Evolutionary conservation across 768 basidiomycete species (phyloP).

Genomic region (Zangia roseola): DNA sequence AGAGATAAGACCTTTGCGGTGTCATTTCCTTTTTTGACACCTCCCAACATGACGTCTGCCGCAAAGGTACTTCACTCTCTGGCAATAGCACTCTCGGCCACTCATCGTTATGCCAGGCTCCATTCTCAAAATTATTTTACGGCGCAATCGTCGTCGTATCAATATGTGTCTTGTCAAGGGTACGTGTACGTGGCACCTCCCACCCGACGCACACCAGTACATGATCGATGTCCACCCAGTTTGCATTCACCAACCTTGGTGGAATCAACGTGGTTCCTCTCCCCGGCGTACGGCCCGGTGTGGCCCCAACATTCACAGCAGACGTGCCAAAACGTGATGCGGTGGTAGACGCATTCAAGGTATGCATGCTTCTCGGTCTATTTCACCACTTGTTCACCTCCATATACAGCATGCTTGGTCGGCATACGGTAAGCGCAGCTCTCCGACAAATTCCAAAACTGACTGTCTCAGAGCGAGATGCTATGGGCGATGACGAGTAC

Average conservation of each 20-base stretch:
- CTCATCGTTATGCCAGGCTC: conserved; percentile 5
- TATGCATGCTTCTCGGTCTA: conserved; percentile 32
- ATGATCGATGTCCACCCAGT: conserved; percentile 14
- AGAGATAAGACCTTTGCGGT: no score
- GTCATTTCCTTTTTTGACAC: conserved; percentile 16
- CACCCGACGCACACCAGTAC: no score
- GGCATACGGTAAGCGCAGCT: conserved; percentile 64
- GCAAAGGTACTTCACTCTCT: conserved; percentile 13
- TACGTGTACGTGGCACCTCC: neutral
- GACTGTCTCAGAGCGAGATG: conserved; percentile 65
- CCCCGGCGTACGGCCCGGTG: conserved; percentile 19
- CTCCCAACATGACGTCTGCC: neutral
- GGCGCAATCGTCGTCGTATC: conserved; percentile 6
- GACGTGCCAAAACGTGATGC: conserved; percentile 68
- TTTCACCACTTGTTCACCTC: conserved; percentile 7
- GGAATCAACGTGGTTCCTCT: conserved; percentile 4
- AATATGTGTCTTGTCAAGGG: conserved; percentile 20
- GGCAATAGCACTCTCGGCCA: neutral
- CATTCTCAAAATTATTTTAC: conserved; percentile 8
- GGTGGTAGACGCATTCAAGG: conserved; percentile 77
- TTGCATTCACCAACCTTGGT: conserved; percentile 8
- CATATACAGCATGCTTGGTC: conserved; percentile 73
- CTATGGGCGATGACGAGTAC: conserved; percentile 91
- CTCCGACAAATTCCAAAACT: conserved; percentile 6
- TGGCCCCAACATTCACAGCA: conserved; percentile 37